These are phyloP conservation scores for Pterocarpus macrocarpus DNA, from an alignment of 306 rosid genomes.

Conservation along the genomic window DNA sequence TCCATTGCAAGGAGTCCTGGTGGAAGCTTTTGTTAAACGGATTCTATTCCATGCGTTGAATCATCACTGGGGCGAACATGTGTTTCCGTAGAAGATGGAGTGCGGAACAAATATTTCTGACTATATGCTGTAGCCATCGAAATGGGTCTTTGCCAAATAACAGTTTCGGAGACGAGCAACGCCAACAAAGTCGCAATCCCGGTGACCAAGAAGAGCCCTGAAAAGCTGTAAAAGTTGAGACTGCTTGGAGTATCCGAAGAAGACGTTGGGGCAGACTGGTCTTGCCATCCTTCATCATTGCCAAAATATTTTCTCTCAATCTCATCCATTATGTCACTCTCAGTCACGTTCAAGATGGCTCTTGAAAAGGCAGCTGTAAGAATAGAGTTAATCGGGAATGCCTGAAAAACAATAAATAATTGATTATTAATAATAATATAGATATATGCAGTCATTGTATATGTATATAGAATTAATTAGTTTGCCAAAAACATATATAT, in stretches of 20 bases:
- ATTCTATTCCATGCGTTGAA: background rate
- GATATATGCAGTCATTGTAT: background rate
- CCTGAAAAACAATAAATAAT: slow-evolving; percentile 31
- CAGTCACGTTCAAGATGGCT: slow-evolving; percentile 45
- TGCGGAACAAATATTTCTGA: slow-evolving; percentile 29
- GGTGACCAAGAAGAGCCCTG: slow-evolving; percentile 43
- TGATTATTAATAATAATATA: background rate
- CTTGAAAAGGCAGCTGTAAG: slow-evolving; percentile 47
- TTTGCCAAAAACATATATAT: no score
- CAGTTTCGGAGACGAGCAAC: slow-evolving; percentile 44
- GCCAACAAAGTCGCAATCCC: slow-evolving; percentile 35
- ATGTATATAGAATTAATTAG: no score
- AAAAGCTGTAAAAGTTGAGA: slow-evolving; percentile 41
- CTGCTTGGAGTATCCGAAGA: background rate
- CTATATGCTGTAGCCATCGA: slow-evolving; percentile 35
- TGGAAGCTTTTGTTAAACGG: slow-evolving; percentile 3
- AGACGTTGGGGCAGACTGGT: background rate
- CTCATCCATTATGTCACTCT: slow-evolving; percentile 32
- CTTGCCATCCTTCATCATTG: background rate
- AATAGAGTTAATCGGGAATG: slow-evolving; percentile 38
- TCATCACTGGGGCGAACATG: background rate
- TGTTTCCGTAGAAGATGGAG: background rate
- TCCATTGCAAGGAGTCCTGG: background rate
- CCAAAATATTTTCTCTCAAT: slow-evolving; percentile 47
- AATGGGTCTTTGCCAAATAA: slow-evolving; percentile 50